Conservation (phyloP, 2,329 filamentous ascomycete genomes). For the Neopestalotiopsis rosae region DNA sequence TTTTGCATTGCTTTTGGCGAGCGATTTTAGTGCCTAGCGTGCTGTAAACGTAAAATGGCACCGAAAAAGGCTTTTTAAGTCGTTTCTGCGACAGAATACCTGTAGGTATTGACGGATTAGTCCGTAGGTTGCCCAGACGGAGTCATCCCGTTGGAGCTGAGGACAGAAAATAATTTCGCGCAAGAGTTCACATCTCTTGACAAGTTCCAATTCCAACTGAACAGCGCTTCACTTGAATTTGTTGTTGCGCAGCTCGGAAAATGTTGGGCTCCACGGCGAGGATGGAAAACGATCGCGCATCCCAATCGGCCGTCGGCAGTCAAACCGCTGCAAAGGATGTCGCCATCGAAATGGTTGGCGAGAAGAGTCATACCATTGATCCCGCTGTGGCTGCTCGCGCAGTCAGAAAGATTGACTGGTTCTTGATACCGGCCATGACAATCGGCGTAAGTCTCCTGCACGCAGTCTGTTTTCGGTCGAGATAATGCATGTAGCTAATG, state of each 20-base stretch:
- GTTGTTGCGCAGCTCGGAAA: neutral
- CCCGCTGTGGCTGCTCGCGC: conserved; percentile 59
- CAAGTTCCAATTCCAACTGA: neutral
- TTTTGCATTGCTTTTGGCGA: neutral
- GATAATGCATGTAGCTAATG: neutral
- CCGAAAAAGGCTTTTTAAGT: neutral
- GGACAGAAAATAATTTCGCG: neutral
- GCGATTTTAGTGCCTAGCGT: neutral
- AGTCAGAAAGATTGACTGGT: conserved; percentile 69
- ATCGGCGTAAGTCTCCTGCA: conserved; percentile 43
- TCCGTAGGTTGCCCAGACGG: neutral
- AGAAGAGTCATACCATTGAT: conserved; percentile 59
- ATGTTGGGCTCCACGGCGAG: neutral
- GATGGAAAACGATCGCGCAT: neutral
- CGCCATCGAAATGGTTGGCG: conserved; percentile 64
- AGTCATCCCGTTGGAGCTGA: neutral
- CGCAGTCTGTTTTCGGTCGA: neutral
- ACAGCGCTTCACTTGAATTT: neutral
- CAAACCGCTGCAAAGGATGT: conserved; percentile 48
- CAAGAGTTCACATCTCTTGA: neutral
- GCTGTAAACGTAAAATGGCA: neutral
- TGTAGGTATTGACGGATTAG: neutral
- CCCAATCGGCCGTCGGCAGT: neutral
- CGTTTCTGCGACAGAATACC: neutral
- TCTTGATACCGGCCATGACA: conserved; percentile 72